Evolutionary conservation across 2,329 filamentous ascomycete species (phyloP), one percentile per base, ranked within the genome.

Genomic region (Penicillium sp.): DNA sequence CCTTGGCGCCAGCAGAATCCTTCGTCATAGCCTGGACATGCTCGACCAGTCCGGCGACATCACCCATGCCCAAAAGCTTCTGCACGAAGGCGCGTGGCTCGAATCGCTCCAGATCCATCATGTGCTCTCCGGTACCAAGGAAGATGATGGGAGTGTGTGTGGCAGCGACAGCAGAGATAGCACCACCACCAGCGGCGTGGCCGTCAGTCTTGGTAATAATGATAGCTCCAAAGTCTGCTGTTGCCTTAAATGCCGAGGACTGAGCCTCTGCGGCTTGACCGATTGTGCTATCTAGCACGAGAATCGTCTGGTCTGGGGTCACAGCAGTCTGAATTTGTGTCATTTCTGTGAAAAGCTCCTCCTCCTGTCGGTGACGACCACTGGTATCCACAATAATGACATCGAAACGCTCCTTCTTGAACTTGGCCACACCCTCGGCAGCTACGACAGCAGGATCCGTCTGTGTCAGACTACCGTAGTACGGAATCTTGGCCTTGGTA

Each of bases 171-270:
- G 94, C 94, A 3, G 93, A 97, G 53, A 99, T 99, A 57, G 94
- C 94, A 77, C 94, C 94, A 80, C 94, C 94, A 66, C 94, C 94
- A 43, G 90, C 90, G 1, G 94, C 94, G 64, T 96, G 91, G 61
- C 94, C 94, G 70, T 99, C 94, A 0, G 93, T 97, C 79, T 99
- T 99, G 48, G 94, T 99, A 70, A 99, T 97, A 69, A 99, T 96
- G 67, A 99, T 99, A 61, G 94, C 91, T 69, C 94, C 94, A 66
- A 97, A 99, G 72, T 97, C 91, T 32, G 94, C 92, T 0, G 92
- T 90, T 62, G 96, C 91, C 74, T 99, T 99, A 84, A 99, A 99
- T 0, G 94, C 94, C 67, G 95, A 88, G 48, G 91, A 91, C 71
- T 99, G 94, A 2, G 90, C 86, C 75, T 99, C 94, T 7, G 94